Base-by-base conservation (phyloP, 164 flowering plant species). In the Vitis riparia region DNA sequence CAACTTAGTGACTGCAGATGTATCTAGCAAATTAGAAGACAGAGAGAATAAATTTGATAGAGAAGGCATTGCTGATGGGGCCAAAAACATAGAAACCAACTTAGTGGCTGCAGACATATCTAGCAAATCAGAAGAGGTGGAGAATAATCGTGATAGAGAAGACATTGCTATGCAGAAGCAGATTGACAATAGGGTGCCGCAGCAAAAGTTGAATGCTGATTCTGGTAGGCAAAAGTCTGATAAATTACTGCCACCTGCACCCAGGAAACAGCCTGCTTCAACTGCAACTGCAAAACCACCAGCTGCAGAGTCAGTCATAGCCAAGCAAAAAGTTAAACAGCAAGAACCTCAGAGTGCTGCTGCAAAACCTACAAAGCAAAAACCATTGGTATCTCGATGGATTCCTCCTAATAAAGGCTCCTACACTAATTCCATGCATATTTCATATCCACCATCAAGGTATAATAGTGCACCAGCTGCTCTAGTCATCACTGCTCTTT, bases 391-490 rank as follows among this genome's bases (percentile, higher is more conserved):
- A n/a, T 74, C 92, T 69, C 75, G 86, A 67, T 90, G 95, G 95
- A 82, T 89, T 37, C 89, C 94, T 0, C 79, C 96, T 27, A 84
- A 79, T 65, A 88, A 87, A 70, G 83, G 81, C 27, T 73, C 88
- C 70, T 79, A 73, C 62, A 76, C 81, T 8, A 76, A 83, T 78
- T 78, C 89, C 55, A 79, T 86, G 87, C 90, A 80, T 79, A 80
- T 87, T 37, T 70, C 77, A 10, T 83, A 85, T 76, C 95, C 91
- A 51, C 94, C 97, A 68, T 71, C 89, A 48, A 88, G 94, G 72
- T 77, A 85, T 74, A 89, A 86, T 72, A 89, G 93, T 81, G 94
- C 95, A 69, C 91, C 91, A 27, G 81, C 91, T 78, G 79, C 81
- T 70, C 71, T 87, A 67, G 80, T 68, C 50, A 68, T 74, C 57